Evolutionary conservation across 495 filamentous ascomycete species (phyloP).

Genomic region (Neurospora sp.): DNA sequence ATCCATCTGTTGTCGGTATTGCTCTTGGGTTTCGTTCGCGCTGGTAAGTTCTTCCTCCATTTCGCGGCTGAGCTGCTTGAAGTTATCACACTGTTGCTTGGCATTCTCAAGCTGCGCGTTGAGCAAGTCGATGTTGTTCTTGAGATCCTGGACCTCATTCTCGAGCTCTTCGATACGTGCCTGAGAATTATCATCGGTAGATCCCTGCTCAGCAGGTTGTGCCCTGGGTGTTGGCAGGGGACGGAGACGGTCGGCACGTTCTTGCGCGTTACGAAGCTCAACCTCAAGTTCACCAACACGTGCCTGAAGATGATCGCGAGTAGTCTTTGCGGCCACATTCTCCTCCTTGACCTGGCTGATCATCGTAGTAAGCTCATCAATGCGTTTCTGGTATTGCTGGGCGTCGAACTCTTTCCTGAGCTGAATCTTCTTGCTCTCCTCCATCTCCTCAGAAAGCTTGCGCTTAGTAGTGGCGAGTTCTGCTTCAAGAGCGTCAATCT

Average conservation of each 20-base stretch:
- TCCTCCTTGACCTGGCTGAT: conserved; percentile 73
- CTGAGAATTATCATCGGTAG: conserved; percentile 40
- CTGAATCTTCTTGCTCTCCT: conserved; percentile 67
- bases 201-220: conserved; percentile 33
- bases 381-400: conserved; percentile 73
- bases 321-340: conserved; percentile 70
- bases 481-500: conserved; percentile 63
- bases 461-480: conserved; percentile 72
- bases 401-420: conserved; percentile 81
- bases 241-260: conserved; percentile 68
- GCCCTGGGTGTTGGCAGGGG: conserved; percentile 53
- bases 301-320: conserved; percentile 74
- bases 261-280: conserved; percentile 79
- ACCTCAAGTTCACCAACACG: conserved; percentile 81
- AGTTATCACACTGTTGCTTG: conserved; percentile 71
- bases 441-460: conserved; percentile 72
- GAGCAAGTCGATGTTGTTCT: conserved; percentile 66
- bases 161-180: conserved; percentile 76
- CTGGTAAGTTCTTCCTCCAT: conserved; percentile 82
- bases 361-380: conserved; percentile 79
- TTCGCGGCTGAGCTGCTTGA: conserved; percentile 76
- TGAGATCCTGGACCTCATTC: conserved; percentile 73
- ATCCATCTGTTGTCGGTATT: conserved; percentile 79
- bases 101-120: conserved; percentile 68
- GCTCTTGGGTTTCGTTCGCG: conserved; percentile 70